Conservation (phyloP, 371 early-diverging fungal species). For the Nematocida ironsii region DNA sequence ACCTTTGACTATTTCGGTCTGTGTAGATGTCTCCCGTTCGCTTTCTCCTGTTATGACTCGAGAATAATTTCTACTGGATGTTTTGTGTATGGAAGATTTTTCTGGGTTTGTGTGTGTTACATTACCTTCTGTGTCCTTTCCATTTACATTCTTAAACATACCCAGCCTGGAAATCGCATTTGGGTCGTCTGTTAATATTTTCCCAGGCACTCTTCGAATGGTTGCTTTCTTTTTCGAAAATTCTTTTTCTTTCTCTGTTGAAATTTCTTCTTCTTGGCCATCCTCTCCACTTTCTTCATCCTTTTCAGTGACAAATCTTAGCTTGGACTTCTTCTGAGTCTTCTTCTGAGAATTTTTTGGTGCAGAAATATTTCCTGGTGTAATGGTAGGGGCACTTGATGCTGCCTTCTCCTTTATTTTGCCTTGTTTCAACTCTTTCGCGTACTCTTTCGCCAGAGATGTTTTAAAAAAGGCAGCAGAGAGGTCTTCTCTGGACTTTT, state of each 20-base stretch:
- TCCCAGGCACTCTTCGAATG: constrained; percentile 41
- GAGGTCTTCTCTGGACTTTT: constrained; percentile 11
- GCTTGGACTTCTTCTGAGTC: constrained; percentile 10
- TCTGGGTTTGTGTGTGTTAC: neutral
- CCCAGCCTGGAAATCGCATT: constrained; percentile 12
- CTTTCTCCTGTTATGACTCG: neutral
- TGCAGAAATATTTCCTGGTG: neutral
- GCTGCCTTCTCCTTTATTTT: constrained; percentile 2
- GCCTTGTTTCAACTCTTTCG: constrained; percentile 3
- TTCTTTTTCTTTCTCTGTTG: neutral
- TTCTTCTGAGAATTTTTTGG: neutral
- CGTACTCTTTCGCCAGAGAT: constrained; percentile 24
- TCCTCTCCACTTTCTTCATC: neutral
- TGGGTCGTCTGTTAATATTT: constrained; percentile 5
- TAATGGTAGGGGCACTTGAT: neutral
- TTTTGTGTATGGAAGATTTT: neutral
- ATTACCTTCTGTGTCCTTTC: neutral
- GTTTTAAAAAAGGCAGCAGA: constrained; percentile 29
- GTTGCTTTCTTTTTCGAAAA: neutral
- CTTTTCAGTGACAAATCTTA: neutral
- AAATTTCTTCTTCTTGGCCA: neutral
- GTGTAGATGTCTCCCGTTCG: neutral
- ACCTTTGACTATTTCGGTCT: constrained; percentile 29
- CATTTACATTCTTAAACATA: constrained; percentile 39
- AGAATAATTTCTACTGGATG: neutral